These are phyloP conservation scores for Chaetomium fimeti DNA, from an alignment of 495 filamentous ascomycete genomes.

Conservation along the genomic window DNA sequence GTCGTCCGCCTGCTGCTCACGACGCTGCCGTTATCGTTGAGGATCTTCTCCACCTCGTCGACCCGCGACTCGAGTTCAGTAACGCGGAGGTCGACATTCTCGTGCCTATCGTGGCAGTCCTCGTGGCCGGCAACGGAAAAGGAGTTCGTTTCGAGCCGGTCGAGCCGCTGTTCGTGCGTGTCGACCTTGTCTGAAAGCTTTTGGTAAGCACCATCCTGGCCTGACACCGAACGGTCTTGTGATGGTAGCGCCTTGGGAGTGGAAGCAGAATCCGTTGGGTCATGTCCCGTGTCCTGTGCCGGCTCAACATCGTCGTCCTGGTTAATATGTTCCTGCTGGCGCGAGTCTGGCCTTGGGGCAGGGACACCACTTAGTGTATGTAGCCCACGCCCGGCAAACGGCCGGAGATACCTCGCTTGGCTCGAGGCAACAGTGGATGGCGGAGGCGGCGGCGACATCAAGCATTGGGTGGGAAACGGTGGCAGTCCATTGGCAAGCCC, in stretches of 20 bases:
- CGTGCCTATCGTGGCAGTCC: constrained; percentile 58
- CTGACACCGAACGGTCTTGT: constrained; percentile 16
- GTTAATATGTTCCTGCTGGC: constrained; percentile 22
- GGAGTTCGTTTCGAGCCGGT: constrained; percentile 59
- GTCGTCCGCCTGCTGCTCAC: constrained; percentile 36
- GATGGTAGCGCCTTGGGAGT: constrained; percentile 20
- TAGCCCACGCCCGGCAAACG: constrained; percentile 50
- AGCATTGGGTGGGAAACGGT: constrained; percentile 53
- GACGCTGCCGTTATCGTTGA: constrained; percentile 47
- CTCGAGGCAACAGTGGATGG: constrained; percentile 50
- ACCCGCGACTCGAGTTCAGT: constrained; percentile 62
- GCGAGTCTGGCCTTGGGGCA: constrained; percentile 34
- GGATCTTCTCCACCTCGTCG: constrained; percentile 58
- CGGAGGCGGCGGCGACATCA: constrained; percentile 44
- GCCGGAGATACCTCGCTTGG: constrained; percentile 45
- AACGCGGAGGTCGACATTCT: constrained; percentile 56
- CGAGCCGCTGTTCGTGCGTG: constrained; percentile 55
- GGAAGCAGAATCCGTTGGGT: not conserved
- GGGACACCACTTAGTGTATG: constrained; percentile 46
- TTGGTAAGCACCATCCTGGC: constrained; percentile 32
- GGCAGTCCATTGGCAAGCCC: constrained; percentile 38
- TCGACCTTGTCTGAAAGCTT: constrained; percentile 44
- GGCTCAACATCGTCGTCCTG: constrained; percentile 27
- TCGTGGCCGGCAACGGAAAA: constrained; percentile 57
- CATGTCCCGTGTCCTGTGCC: constrained; percentile 20